A percentile compares a stretch with the other conserved stretches of the same genome.
phyloP scores from a whole-genome alignment of 805 yeast genomes.

The Pichia rugopelliculosa region DNA sequence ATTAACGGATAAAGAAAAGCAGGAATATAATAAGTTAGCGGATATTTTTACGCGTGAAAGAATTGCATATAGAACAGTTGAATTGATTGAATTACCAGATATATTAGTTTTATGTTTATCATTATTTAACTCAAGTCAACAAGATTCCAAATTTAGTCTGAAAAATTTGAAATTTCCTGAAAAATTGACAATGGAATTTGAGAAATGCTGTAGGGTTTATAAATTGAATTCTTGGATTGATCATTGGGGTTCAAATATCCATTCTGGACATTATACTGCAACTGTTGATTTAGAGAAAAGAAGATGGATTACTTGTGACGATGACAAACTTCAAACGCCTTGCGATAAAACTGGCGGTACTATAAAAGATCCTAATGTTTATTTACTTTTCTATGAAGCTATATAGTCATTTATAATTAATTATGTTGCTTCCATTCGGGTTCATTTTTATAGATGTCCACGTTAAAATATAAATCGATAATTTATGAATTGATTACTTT shows the following conservation, averaged over 20 bases:
- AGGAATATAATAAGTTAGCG: constrained; percentile 17
- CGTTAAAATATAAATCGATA: no score
- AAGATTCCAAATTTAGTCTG: constrained; percentile 20
- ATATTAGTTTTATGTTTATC: constrained; percentile 28
- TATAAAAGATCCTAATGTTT: constrained; percentile 47
- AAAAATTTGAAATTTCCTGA: constrained; percentile 20
- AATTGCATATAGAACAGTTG: constrained; percentile 23
- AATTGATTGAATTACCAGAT: constrained; percentile 30
- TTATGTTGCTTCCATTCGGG: no score
- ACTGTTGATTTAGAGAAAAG: constrained; percentile 45
- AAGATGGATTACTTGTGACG: constrained; percentile 71
- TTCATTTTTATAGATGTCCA: no score
- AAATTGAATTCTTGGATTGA: constrained; percentile 57
- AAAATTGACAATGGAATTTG: constrained; percentile 29
- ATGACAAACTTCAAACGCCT: constrained; percentile 46
- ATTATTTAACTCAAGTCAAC: constrained; percentile 24
- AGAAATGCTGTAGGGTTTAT: constrained; percentile 37
- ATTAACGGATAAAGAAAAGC: constrained; percentile 16
- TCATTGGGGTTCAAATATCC: constrained; percentile 55
- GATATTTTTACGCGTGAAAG: constrained; percentile 19
- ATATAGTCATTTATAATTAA: neutral
- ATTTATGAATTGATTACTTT: no score
- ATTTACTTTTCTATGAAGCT: constrained; percentile 52
- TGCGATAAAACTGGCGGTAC: constrained; percentile 31
- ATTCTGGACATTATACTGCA: constrained; percentile 73